Base-by-base conservation (phyloP, 805 yeast genomes). In the Pichia paraexigua region DNA sequence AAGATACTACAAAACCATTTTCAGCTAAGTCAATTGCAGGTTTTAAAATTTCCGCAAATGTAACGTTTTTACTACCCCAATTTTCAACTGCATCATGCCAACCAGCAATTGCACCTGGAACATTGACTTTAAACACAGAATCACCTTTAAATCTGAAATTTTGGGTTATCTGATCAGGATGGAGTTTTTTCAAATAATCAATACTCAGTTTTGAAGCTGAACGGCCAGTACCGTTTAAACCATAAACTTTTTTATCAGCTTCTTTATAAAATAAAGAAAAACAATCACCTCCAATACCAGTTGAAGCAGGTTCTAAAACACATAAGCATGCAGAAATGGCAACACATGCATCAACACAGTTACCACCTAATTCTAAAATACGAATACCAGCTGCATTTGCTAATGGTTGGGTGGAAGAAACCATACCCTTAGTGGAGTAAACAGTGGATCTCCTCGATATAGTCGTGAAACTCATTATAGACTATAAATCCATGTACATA, bases 41-140 rank as follows among this genome's bases (percentile, higher is more conserved):
- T 52, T 74, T 72, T 35, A 83, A 65, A 30, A 83, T 73, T 52
- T 85, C 82, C 2, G 64, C 77, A 58, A 85, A 65, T 0, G 80
- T 59, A 13, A 86, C 79, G 9, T 78, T 78, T 2, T 86, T 85
- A 27, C 86, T 79, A 1, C 95, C 94, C 87, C 90, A 86, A 53
- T 66, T 70, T 42, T 78, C 81, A 40, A 77, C 68, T 3, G 87
- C 77, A 63, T 86, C 94, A 44, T 74, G 63, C 94, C 94, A 87
- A 0, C 88, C 92, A 7, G 88, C 87, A 46, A 85, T 74, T 1
- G 88, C 83, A 5, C 95, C 95, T 0, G 94, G 94, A 5, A 86
- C 90, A 48, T 82, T 83, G 9, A 83, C 78, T 0, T 84, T 67
- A 52, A 79, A 79, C 3, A 81, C 76, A 2, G 87, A 82, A 30